Evolutionary conservation across 192 early-diverging fungal genomes (phyloP), one percentile per base, ranked within the genome.

Genomic region (Backusella parvicylindrica): DNA sequence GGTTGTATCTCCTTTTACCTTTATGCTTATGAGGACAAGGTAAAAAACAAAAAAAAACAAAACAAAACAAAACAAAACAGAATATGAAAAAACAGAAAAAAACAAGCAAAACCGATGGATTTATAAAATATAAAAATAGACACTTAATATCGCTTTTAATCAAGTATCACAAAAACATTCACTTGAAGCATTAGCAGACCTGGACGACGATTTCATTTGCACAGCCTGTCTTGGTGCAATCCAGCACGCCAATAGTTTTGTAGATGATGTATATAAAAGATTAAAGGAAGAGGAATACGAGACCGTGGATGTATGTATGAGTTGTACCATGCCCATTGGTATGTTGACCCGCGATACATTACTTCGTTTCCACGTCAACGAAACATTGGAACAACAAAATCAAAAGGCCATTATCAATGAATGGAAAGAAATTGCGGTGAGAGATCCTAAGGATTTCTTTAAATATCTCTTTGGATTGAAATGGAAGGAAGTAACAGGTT

Each of bases 381-480:
- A 56, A 16, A 26, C 31, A 16, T 72, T 36, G 37, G 15, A 33
- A 21, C 30, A 36, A 5, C 30, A 56, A 11, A 31, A 23, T 64
- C 31, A 60, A 12, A 23, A 60, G 2, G 53, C 37, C 23, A 41
- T 63, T 23, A 32, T 41, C 31, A 30, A 49, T 40, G 41, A 1
- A 18, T 38, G 43, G 64, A 41, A 68, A 2, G 77, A 74, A 1
- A 56, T 56, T 3, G 56, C 50, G 4, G 70, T 77, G 3, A 64
- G 83, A 6, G 89, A 91, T 36, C 84, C 88, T 56, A 93, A 92
- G 56, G 90, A 93, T 64, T 73, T 87, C 41, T 84, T 91, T 7
- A 85, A 82, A 67, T 50, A 75, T 16, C 26, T 92, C 18, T 68
- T 90, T 35, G 72, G 78, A 1, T 75, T 84, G 69, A 69, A 74